Base-by-base conservation (phyloP, 805 yeast species). In the Lachancea sp. region DNA sequence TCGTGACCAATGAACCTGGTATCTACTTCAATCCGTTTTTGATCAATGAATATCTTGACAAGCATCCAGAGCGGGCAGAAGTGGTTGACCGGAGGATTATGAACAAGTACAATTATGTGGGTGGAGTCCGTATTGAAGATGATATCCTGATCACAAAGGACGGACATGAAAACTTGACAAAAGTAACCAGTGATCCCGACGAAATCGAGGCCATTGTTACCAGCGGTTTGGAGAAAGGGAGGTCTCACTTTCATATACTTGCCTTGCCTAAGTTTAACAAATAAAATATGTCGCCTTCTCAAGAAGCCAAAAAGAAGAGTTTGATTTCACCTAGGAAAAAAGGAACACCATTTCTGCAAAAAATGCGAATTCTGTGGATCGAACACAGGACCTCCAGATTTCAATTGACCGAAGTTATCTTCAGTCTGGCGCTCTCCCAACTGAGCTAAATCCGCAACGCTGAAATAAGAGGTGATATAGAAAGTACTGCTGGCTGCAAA, bases 41-140 rank as follows among this genome's bases (percentile, higher is more conserved):
- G 58, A 69, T 93, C 38, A 79, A 82, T 41, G 79, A 82, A 27
- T 76, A 77, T 9, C 65, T 84, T 54, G 69, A 75, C 38, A 60
- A 66, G 38, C 56, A 52, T 44, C 70, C 73, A 3, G 65, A 66
- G 38, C 77, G 77, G 54, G 50, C 66, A 30, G 78, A 77, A 55
- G 85, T 68, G 63, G 81, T 91, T 46, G 73, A 88, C 56, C 62
- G 65, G 51, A 79, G 77, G 0, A 79, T 84, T 6, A 70, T 91
- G 49, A 80, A 85, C 45, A 81, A 78, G 57, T 91, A 89, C 65
- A 78, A 84, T 82, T 77, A 82, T 53, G 78, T 93, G 46, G 99
- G 99, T n/a, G 99, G 99, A 37, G 96, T 91, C 5, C 79, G 99
- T 65, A 88, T 91, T 46, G 99, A 91, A 66, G 99, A 91, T 61